A percentile compares a stretch with the other conserved stretches of the same genome.
Evolutionary conservation across 225 moss, liverwort and hornwort species (phyloP).

Genomic region (Ulota crispa): DNA sequence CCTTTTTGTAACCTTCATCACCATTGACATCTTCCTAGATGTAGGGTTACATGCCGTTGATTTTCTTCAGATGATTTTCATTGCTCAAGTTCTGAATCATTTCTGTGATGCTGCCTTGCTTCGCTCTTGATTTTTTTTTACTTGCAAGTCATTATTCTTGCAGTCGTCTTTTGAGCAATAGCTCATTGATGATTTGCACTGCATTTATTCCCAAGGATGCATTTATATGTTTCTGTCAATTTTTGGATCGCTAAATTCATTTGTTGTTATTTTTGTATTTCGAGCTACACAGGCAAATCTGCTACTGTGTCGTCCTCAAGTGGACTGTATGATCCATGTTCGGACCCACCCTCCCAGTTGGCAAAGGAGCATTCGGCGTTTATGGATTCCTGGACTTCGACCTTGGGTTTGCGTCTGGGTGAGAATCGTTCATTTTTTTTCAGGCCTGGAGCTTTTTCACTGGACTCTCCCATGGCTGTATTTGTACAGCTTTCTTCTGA

Average conservation of each 20-base stretch:
- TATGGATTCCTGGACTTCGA: conserved; percentile 1
- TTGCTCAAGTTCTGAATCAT: neutral
- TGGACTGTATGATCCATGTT: conserved; percentile 68
- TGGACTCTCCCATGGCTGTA: conserved; percentile 14
- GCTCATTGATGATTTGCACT: neutral
- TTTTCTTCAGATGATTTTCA: neutral
- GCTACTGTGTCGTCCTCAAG: conserved; percentile 28
- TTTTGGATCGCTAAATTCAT: neutral
- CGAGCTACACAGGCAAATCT: conserved; percentile 4
- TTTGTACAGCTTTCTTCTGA: conserved; percentile 61
- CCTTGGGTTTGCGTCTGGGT: neutral
- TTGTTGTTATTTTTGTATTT: neutral
- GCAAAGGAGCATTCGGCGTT: neutral
- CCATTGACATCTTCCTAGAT: neutral
- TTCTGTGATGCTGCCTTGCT: conserved; percentile 6
- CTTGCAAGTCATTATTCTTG: neutral
- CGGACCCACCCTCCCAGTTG: conserved; percentile 42
- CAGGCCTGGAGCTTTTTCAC: conserved; percentile 20
- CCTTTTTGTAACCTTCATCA: neutral
- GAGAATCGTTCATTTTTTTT: conserved; percentile 9
- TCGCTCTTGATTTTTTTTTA: neutral
- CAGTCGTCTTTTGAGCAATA: neutral
- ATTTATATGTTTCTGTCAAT: neutral
- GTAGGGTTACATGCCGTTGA: neutral
- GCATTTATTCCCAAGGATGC: neutral